These are phyloP conservation scores for Gomphus bonarii DNA, from an alignment of 1,284 basidiomycete species.

Conservation along the genomic window DNA sequence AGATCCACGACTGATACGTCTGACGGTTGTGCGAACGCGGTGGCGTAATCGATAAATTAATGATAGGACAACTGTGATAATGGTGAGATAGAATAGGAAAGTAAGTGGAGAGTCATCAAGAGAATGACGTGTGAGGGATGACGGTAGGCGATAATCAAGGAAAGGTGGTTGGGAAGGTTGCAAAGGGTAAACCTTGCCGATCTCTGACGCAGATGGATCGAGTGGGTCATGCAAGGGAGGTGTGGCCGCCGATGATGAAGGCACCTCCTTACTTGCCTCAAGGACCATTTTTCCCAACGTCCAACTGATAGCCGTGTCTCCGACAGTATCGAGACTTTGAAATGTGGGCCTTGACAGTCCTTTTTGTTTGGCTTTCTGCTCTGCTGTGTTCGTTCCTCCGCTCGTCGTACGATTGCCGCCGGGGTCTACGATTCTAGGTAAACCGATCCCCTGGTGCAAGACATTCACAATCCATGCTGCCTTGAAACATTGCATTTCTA, in stretches of 20 bases:
- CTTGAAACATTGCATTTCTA: slow-evolving; percentile 99
- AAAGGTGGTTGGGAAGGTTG: slow-evolving; percentile 54
- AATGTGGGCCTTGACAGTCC: slow-evolving; percentile 73
- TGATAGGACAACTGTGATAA: slow-evolving; percentile 31
- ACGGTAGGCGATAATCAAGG: slow-evolving; percentile 49
- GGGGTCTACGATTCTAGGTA: slow-evolving; percentile 82
- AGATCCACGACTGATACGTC: slow-evolving; percentile 33
- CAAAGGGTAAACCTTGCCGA: slow-evolving; percentile 35
- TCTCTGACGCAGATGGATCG: slow-evolving; percentile 39
- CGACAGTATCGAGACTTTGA: slow-evolving; percentile 88
- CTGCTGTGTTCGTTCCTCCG: background rate
- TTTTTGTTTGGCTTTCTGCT: slow-evolving; percentile 35
- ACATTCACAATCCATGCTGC: slow-evolving; percentile 98
- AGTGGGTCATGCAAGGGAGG: slow-evolving; percentile 60
- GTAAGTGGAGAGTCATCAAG: slow-evolving; percentile 4
- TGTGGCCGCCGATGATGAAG: slow-evolving; percentile 33
- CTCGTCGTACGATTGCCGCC: slow-evolving; percentile 35
- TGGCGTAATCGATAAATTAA: slow-evolving; percentile 47
- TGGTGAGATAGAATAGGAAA: slow-evolving; percentile 18
- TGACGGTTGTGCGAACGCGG: slow-evolving; percentile 34
- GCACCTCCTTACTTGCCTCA: slow-evolving; percentile 84
- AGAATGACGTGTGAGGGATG: slow-evolving; percentile 27
- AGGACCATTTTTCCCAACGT: slow-evolving; percentile 97
- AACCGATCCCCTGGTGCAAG: slow-evolving; percentile 90
- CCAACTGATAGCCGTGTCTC: slow-evolving; percentile 92